A percentile compares a stretch with the other conserved stretches of the same genome.
Evolutionary conservation across 768 basidiomycete genomes (phyloP).

Genomic region (Suillus cothurnatus): DNA sequence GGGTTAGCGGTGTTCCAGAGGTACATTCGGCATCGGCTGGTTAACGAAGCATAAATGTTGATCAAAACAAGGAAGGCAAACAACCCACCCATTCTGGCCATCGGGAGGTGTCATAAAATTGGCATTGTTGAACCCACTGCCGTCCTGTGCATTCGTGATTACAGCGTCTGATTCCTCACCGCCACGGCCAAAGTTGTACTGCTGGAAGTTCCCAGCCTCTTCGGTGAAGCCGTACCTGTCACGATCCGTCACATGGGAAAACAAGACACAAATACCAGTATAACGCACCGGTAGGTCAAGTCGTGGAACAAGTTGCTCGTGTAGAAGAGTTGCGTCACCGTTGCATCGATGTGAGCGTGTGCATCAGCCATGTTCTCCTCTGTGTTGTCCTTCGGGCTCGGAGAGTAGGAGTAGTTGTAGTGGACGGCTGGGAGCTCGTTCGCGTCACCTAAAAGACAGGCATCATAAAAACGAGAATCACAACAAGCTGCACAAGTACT

Average conservation of each 20-base stretch:
- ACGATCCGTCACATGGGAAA: slow-evolving; percentile 12
- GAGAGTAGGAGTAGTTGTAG: slow-evolving; percentile 79
- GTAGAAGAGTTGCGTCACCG: slow-evolving; percentile 89
- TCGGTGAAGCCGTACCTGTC: slow-evolving; percentile 90
- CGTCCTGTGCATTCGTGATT: slow-evolving; percentile 95
- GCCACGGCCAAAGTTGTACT: slow-evolving; percentile 92
- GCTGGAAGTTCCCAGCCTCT: slow-evolving; percentile 94
- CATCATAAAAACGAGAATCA: background rate
- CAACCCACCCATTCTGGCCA: slow-evolving; percentile 68
- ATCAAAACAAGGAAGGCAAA: background rate
- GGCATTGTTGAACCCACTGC: slow-evolving; percentile 89
- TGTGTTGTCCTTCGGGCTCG: slow-evolving; percentile 52
- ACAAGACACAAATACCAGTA: background rate
- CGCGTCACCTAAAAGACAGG: slow-evolving; percentile 1
- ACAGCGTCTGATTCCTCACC: slow-evolving; percentile 88
- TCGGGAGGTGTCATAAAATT: slow-evolving; percentile 90
- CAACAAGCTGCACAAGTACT: background rate
- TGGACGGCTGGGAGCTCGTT: background rate
- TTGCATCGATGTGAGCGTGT: slow-evolving; percentile 81
- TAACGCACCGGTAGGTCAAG: slow-evolving; percentile 66
- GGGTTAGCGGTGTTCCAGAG: slow-evolving; percentile 91
- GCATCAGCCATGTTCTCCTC: slow-evolving; percentile 70
- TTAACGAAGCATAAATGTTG: background rate
- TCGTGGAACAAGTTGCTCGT: slow-evolving; percentile 82
- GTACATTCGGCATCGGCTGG: slow-evolving; percentile 88